Conservation (phyloP, 169 alveolate species). For the Blepharisma undulans region DNA sequence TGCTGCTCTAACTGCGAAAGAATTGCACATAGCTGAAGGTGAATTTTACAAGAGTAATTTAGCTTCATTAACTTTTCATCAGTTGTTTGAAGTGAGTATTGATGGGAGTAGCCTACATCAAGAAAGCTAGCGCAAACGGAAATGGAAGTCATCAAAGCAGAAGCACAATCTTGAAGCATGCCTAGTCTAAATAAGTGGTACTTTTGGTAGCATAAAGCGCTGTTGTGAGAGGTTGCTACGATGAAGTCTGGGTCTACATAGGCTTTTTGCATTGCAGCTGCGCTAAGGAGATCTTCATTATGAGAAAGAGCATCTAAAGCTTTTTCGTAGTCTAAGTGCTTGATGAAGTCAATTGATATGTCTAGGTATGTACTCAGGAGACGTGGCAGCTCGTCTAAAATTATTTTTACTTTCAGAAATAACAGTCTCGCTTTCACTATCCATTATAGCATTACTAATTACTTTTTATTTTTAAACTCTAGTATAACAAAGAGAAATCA, state of each 20-base stretch:
- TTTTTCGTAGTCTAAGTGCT: neutral
- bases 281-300: neutral
- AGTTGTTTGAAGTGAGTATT: neutral
- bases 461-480: neutral
- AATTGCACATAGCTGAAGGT: constrained; percentile 68
- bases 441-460: neutral
- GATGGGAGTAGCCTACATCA: neutral
- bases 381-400: neutral
- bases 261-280: neutral
- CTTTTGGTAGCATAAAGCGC: constrained; percentile 27
- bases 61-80: constrained; percentile 38
- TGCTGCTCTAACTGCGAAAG: constrained; percentile 64
- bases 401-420: constrained; percentile 10
- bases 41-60: constrained; percentile 57
- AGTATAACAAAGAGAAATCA: no score
- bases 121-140: neutral
- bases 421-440: neutral
- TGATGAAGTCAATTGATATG: neutral
- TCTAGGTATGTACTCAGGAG: neutral
- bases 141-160: constrained; percentile 13
- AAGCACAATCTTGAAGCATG: neutral
- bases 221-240: constrained; percentile 7
- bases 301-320: neutral
- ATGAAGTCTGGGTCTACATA: neutral
- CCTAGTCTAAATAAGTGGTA: neutral